Evolutionary conservation across 2,329 filamentous ascomycete genomes (phyloP).

Genomic region (Arachnopeziza araneosa): DNA sequence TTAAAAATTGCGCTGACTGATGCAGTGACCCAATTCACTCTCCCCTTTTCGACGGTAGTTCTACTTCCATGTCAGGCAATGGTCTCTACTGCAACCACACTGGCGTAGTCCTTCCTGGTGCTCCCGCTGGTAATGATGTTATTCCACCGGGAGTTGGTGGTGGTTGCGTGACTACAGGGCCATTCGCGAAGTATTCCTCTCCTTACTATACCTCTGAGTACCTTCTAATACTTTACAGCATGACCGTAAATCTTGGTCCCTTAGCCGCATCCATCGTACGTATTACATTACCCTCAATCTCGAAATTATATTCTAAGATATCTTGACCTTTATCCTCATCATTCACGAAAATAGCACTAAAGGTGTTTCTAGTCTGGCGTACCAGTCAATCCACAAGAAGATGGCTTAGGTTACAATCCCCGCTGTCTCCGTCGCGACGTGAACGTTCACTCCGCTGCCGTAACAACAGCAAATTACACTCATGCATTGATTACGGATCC

Average conservation of each 20-base stretch:
- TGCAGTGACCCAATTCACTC: slow-evolving; percentile 39
- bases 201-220: background rate
- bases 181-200: slow-evolving; percentile 31
- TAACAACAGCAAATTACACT: slow-evolving; percentile 33
- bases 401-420: slow-evolving; percentile 35
- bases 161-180: slow-evolving; percentile 46
- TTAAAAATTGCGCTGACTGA: background rate
- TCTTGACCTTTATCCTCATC: too few relatives aligned
- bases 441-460: slow-evolving; percentile 18
- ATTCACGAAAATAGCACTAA: too few relatives aligned
- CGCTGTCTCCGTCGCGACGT: slow-evolving; percentile 40
- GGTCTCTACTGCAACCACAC: slow-evolving; percentile 33
- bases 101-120: slow-evolving; percentile 23
- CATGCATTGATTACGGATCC: slow-evolving; percentile 33
- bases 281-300: too few relatives aligned
- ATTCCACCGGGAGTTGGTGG: slow-evolving; percentile 46
- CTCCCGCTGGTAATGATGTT: slow-evolving; percentile 15
- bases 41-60: slow-evolving; percentile 50
- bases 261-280: slow-evolving; percentile 33
- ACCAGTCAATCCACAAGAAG: background rate
- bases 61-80: slow-evolving; percentile 44
- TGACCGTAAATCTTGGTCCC: slow-evolving; percentile 42
- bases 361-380: background rate
- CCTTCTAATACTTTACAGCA: slow-evolving; percentile 21
- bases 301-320: too few relatives aligned